Base-by-base conservation (phyloP, 2,329 filamentous ascomycete species). In the Didymella pomorum region DNA sequence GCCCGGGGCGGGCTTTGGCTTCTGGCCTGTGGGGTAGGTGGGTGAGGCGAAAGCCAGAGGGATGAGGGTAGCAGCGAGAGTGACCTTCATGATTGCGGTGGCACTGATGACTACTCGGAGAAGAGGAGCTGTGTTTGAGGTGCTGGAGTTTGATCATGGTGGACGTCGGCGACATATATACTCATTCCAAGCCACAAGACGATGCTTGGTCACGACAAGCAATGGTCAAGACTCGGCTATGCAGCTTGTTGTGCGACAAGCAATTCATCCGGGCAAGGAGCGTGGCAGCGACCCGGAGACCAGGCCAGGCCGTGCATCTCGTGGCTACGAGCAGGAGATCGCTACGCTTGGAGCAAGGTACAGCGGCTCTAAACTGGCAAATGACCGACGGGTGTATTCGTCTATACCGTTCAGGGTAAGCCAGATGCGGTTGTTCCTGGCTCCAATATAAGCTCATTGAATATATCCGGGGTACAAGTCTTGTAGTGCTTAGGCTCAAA, bases 21-120 rank as follows among this genome's bases (percentile, higher is more conserved):
- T 59, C 25, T 50, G 52, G 23, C 37, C 35, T 12, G 26, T 35
- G 25, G 52, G 44, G 44, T 60, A 56, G 28, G 65, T 62, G 6
- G 69, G 70, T 23, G 66, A 59, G 43, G 71, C 65, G 21, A 63
- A 16, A 18, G 58, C 56, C 37, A 69, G 52, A 20, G 70, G 62
- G 18, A 71, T 37, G 10, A 68, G 47, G 31, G 65, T 23, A 14
- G 70, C 46, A 29, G 62, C 52, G 20, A 63, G 28, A 25, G 61
- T 58, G 59, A 63, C 25, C 63, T 72, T 75, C 71, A 75, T 74
- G 20, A 43, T 67, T 64, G 52, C 25, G 8, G 20, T 25, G 21
- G 28, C 16, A 26, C 20, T 28, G 43, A 11, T 35, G 33, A 52
- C 48, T 44, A 35, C 31, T 33, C 29, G 18, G 31, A 14, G 16